These are phyloP conservation scores for Cardamine occulta DNA, from an alignment of 345 rosid genomes.

Conservation along the genomic window DNA sequence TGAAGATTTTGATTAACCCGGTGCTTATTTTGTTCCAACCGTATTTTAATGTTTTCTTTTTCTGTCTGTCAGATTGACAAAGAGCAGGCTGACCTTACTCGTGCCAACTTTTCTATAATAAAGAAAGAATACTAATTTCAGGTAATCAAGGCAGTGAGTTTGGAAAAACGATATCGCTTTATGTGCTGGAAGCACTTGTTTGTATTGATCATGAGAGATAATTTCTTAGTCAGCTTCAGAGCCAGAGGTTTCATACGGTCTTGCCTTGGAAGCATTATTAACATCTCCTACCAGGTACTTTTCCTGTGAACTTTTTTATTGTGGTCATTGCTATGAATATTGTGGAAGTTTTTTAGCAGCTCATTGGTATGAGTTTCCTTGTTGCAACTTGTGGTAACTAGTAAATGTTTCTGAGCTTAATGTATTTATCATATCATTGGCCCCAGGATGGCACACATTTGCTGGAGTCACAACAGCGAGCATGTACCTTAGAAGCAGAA, in stretches of 20 bases:
- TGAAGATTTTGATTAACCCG: slow-evolving; percentile 59
- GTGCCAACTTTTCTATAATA: slow-evolving; percentile 74
- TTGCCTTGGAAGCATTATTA: slow-evolving; percentile 72
- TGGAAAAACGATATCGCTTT: slow-evolving; percentile 86
- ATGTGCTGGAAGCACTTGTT: slow-evolving; percentile 83
- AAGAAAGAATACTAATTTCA: slow-evolving; percentile 52
- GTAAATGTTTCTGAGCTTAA: neutral
- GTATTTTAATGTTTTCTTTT: neutral
- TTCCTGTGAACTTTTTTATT: slow-evolving; percentile 6
- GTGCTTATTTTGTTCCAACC: slow-evolving; percentile 17
- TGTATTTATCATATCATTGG: slow-evolving; percentile 10
- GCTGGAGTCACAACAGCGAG: slow-evolving; percentile 77
- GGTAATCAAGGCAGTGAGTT: slow-evolving; percentile 92
- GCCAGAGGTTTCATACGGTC: slow-evolving; percentile 84
- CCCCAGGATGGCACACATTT: slow-evolving; percentile 72
- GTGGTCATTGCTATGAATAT: neutral
- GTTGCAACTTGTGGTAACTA: slow-evolving; percentile 12
- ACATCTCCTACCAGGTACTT: slow-evolving; percentile 68
- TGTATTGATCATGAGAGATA: slow-evolving; percentile 84
- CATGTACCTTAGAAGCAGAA: slow-evolving; percentile 86
- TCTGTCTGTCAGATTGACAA: slow-evolving; percentile 65
- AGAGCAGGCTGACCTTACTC: slow-evolving; percentile 90
- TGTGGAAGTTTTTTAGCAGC: neutral
- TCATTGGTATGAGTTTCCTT: neutral
- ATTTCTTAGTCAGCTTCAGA: slow-evolving; percentile 90